Percentiles rank a stretch among this genome's conserved stretches.
Conservation (phyloP, 108 stramenopile genomes). For the Cyclotella cryptica region DNA sequence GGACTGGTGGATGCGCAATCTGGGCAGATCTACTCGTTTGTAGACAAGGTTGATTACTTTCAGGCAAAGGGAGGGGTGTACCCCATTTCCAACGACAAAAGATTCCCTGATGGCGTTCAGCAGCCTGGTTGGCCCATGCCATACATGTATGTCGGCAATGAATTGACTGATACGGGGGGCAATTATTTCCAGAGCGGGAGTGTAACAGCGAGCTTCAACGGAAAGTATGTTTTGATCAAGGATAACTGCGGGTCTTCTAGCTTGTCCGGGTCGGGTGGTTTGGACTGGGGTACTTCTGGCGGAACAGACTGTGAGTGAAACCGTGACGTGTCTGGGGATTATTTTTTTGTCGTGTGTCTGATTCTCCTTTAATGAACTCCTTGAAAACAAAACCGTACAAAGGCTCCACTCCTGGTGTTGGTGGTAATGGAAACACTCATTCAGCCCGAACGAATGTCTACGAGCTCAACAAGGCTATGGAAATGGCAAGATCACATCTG, state of each 20-base stretch:
- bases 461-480: conserved; percentile 23
- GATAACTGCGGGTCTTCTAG: conserved; percentile 18
- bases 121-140: conserved; percentile 45
- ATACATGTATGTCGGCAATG: conserved; percentile 24
- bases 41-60: conserved; percentile 31
- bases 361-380: neutral
- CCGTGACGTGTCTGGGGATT: neutral
- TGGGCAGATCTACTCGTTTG: conserved; percentile 15
- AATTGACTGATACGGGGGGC: conserved; percentile 13
- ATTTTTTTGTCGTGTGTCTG: neutral
- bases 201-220: conserved; percentile 16
- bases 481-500: conserved; percentile 21
- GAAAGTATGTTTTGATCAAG: conserved; percentile 7
- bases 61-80: conserved; percentile 33
- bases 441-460: conserved; percentile 15
- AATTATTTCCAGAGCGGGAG: conserved; percentile 9
- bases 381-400: neutral
- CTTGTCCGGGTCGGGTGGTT: conserved; percentile 4
- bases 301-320: conserved; percentile 18
- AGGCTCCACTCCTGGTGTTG: conserved; percentile 24
- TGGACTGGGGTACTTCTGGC: conserved; percentile 21
- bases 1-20: conserved; percentile 27
- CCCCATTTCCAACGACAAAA: conserved; percentile 32
- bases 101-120: conserved; percentile 7
- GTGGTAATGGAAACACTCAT: conserved; percentile 27